Conservation (phyloP, 2,329 filamentous ascomycete genomes). For the Botrytis cinerea region DNA sequence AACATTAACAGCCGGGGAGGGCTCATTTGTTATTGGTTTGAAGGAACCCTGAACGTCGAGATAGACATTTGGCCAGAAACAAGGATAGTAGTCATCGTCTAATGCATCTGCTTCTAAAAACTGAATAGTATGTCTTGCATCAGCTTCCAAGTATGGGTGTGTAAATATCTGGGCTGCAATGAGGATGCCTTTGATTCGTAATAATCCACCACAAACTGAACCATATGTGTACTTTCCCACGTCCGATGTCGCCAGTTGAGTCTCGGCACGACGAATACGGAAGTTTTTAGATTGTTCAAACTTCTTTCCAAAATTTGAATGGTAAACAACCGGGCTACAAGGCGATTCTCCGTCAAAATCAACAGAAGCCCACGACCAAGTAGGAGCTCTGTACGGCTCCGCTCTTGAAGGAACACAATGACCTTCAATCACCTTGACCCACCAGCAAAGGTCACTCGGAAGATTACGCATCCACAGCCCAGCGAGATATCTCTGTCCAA, state of each 20-base stretch:
- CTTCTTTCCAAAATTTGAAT: not conserved
- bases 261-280: not conserved
- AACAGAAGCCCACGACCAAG: constrained; percentile 11
- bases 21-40: not conserved
- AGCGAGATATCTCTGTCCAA: not conserved
- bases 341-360: not conserved
- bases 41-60: not conserved
- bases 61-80: not conserved
- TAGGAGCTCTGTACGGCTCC: not conserved
- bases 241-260: not conserved
- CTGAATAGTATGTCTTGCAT: not conserved
- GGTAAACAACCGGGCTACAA: not conserved
- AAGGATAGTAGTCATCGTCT: not conserved
- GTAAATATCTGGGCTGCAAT: not conserved
- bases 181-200: not conserved
- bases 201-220: not conserved
- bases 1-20: not conserved
- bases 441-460: constrained; percentile 1
- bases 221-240: not conserved
- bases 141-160: not conserved
- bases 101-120: not conserved
- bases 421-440: not conserved
- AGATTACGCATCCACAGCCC: not conserved
- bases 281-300: not conserved
- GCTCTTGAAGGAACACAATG: not conserved